Percentiles rank a stretch among this genome's conserved stretches.
phyloP scores from a whole-genome alignment of 495 filamentous ascomycete species.

The Gamarada debralockiae region DNA sequence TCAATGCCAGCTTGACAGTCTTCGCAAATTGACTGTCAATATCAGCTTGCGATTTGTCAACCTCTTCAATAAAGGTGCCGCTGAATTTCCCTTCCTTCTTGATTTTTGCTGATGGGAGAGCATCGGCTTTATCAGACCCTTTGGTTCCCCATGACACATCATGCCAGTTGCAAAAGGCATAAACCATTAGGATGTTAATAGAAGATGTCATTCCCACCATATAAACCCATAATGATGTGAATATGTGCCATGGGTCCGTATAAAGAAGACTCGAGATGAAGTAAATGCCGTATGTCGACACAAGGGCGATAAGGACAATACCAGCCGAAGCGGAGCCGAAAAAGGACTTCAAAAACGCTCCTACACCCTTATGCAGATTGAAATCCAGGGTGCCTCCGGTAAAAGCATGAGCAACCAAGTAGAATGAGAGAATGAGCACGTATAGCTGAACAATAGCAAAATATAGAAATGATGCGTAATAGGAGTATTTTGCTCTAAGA shows the following conservation, averaged over 20 bases:
- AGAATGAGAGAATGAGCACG: slow-evolving; percentile 78
- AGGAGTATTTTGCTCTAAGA: slow-evolving; percentile 41
- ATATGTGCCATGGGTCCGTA: slow-evolving; percentile 97
- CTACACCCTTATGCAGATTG: slow-evolving; percentile 58
- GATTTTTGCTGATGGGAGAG: neutral
- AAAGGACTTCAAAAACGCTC: slow-evolving; percentile 82
- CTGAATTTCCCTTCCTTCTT: slow-evolving; percentile 51
- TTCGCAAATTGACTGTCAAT: slow-evolving; percentile 94
- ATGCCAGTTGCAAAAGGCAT: slow-evolving; percentile 98
- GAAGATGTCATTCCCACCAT: slow-evolving; percentile 83
- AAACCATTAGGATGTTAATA: slow-evolving; percentile 93
- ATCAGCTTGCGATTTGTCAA: slow-evolving; percentile 93
- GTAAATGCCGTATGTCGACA: slow-evolving; percentile 84
- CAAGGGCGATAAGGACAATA: slow-evolving; percentile 61
- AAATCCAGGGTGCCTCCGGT: slow-evolving; percentile 34
- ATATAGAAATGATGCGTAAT: slow-evolving; percentile 56
- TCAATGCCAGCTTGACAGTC: slow-evolving; percentile 87
- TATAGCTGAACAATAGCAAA: slow-evolving; percentile 91
- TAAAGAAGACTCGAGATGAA: slow-evolving; percentile 92
- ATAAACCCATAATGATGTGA: slow-evolving; percentile 84
- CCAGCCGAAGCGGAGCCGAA: neutral
- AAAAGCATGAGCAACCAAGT: slow-evolving; percentile 76
- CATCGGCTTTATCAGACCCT: slow-evolving; percentile 41
- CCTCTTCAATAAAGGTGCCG: slow-evolving; percentile 84
- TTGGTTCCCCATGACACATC: slow-evolving; percentile 98